Conservation (phyloP, 495 filamentous ascomycete species). For the Durotheca rogersii region DNA sequence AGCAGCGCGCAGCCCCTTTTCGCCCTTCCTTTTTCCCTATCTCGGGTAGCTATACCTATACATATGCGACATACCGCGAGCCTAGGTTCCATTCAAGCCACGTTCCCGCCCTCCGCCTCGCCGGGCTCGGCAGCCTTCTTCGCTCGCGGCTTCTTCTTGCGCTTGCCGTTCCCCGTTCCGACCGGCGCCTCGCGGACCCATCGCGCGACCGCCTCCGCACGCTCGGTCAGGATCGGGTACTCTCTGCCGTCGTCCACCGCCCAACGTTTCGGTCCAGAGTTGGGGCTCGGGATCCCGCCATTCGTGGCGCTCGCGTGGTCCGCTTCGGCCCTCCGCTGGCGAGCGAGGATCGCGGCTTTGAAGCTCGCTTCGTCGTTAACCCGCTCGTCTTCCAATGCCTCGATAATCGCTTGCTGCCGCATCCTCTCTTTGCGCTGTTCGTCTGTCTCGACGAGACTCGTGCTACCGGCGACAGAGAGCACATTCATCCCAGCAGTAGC, state of each 20-base stretch:
- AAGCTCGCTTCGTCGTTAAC: slow-evolving; percentile 65
- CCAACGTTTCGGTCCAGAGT: slow-evolving; percentile 57
- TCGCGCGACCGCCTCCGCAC: slow-evolving; percentile 63
- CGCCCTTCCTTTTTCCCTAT: no score
- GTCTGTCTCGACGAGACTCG: slow-evolving; percentile 36
- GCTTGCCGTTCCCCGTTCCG: slow-evolving; percentile 34
- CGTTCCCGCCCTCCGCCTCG: slow-evolving; percentile 8
- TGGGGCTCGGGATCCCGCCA: slow-evolving; percentile 25
- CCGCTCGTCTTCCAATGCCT: slow-evolving; percentile 63
- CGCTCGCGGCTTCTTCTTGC: slow-evolving; percentile 45
- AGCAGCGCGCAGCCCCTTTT: no score
- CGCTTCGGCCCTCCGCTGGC: slow-evolving; percentile 54
- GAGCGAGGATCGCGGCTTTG: slow-evolving; percentile 58
- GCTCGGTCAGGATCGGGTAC: slow-evolving; percentile 66
- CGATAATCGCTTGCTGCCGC: slow-evolving; percentile 63
- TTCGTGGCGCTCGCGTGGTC: slow-evolving; percentile 27
- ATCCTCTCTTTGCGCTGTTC: slow-evolving; percentile 56
- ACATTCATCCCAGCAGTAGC: slow-evolving; percentile 20
- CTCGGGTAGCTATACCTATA: no score
- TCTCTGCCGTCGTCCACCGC: slow-evolving; percentile 65
- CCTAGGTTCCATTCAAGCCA: slow-evolving; percentile 8
- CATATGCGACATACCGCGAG: no score
- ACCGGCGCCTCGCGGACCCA: slow-evolving; percentile 69
- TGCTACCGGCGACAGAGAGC: slow-evolving; percentile 16
- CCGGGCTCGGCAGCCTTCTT: slow-evolving; percentile 27